phyloP scores from a whole-genome alignment of 306 rosid species.

The Fragaria nilgerrensis region DNA sequence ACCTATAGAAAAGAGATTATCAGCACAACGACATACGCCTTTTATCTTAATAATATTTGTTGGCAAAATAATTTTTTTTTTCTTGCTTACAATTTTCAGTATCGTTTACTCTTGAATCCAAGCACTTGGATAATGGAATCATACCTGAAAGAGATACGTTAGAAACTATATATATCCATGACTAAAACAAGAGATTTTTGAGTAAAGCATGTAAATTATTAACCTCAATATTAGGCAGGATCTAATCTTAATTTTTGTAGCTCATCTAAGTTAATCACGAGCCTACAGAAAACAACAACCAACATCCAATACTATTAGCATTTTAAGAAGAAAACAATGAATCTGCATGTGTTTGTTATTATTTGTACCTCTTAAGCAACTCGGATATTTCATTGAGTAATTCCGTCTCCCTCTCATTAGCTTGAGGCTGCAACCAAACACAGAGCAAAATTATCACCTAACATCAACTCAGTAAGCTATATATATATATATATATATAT shows the following conservation, averaged over 20 bases:
- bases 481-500: background rate
- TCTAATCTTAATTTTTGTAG: slow-evolving; percentile 58
- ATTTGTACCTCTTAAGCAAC: slow-evolving; percentile 66
- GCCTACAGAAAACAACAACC: slow-evolving; percentile 41
- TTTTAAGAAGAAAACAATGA: background rate
- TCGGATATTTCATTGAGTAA: slow-evolving; percentile 63
- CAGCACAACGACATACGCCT: background rate
- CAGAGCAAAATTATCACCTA: background rate
- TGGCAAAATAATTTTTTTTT: background rate
- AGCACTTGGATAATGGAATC: slow-evolving; percentile 22
- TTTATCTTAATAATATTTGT: slow-evolving; percentile 2
- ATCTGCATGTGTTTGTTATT: slow-evolving; percentile 3
- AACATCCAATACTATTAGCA: background rate
- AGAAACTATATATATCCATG: slow-evolving; percentile 27
- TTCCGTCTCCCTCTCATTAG: slow-evolving; percentile 71
- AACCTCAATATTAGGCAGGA: slow-evolving; percentile 39
- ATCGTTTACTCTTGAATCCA: slow-evolving; percentile 12
- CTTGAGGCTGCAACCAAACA: slow-evolving; percentile 60
- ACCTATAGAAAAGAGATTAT: background rate
- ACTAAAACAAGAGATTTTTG: slow-evolving; percentile 17
- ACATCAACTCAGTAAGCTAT: background rate
- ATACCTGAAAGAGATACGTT: slow-evolving; percentile 45
- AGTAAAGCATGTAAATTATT: slow-evolving; percentile 10
- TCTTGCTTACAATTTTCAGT: background rate
- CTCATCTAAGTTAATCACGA: slow-evolving; percentile 56